phyloP scores from a whole-genome alignment of 768 basidiomycete genomes.

The Termitomyces eurrhizus region DNA sequence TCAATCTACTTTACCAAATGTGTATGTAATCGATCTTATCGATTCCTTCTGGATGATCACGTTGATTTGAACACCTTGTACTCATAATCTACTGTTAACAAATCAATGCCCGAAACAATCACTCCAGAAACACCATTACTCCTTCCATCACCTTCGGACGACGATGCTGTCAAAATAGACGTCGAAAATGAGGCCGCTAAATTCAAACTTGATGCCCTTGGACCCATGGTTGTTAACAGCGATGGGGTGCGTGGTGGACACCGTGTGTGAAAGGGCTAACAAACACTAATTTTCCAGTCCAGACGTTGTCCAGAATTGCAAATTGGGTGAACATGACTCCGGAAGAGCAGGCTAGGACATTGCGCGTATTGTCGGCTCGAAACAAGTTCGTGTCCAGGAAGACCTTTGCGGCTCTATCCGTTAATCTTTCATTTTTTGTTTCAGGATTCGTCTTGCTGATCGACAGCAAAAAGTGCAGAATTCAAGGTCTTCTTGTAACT shows the following conservation, averaged over 20 bases:
- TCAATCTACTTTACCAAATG: not conserved
- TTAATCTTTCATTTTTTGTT: not conserved
- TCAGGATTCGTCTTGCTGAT: not conserved
- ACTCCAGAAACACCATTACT: not conserved
- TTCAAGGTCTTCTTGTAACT: not conserved
- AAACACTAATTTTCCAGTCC: not conserved
- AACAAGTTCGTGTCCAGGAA: slow-evolving; percentile 36
- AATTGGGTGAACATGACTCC: slow-evolving; percentile 62
- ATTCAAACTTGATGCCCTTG: slow-evolving; percentile 54
- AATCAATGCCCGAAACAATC: slow-evolving; percentile 7
- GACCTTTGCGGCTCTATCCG: not conserved
- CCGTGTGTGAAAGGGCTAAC: not conserved
- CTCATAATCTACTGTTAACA: not conserved
- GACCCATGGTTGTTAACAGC: slow-evolving; percentile 65
- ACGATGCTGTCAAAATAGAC: slow-evolving; percentile 7
- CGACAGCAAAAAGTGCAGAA: not conserved
- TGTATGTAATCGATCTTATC: not conserved
- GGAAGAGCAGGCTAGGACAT: slow-evolving; percentile 51
- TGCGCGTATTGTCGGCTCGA: slow-evolving; percentile 49
- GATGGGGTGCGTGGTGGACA: slow-evolving; percentile 48
- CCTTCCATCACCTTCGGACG: not conserved
- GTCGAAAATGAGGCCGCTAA: slow-evolving; percentile 19
- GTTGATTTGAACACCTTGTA: not conserved
- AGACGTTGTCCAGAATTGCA: slow-evolving; percentile 64
- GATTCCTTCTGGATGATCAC: not conserved